A percentile compares a stretch with the other conserved stretches of the same genome.
Evolutionary conservation across 2,329 filamentous ascomycete species (phyloP).

Genomic region (Aspergillus floridensis): DNA sequence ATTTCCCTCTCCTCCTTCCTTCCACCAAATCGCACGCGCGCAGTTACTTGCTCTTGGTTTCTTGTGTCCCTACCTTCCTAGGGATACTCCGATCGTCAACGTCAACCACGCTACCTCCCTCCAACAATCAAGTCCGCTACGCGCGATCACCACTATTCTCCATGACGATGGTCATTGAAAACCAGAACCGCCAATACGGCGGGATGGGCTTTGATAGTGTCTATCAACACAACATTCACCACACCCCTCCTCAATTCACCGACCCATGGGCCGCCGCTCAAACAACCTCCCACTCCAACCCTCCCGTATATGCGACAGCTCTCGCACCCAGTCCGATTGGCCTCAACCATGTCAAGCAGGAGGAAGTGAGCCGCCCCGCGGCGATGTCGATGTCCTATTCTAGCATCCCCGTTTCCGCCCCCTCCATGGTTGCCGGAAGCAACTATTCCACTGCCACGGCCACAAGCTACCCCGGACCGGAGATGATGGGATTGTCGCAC

Average conservation of each 20-base stretch:
- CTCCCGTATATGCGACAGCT: conserved; percentile 58
- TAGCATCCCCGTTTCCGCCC: conserved; percentile 68
- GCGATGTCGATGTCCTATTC: conserved; percentile 69
- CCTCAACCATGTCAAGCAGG: conserved; percentile 59
- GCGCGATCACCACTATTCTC: conserved; percentile 35
- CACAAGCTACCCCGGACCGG: conserved; percentile 57
- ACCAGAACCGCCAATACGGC: conserved; percentile 77
- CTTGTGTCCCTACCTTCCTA: background rate
- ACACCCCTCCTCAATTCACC: conserved; percentile 69
- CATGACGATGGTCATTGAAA: conserved; percentile 96
- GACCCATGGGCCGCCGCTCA: conserved; percentile 76
- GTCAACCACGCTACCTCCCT: conserved; percentile 10
- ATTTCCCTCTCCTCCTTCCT: conserved; percentile 4
- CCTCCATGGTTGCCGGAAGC: conserved; percentile 68
- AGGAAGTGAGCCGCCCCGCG: conserved; percentile 55
- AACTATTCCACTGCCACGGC: conserved; percentile 60
- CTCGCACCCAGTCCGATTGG: conserved; percentile 58
- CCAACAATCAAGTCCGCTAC: background rate
- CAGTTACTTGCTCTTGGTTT: background rate
- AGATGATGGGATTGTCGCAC: conserved; percentile 69
- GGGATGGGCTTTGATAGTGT: conserved; percentile 78
- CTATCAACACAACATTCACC: conserved; percentile 63
- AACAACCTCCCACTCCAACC: conserved; percentile 59
- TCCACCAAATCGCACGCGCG: background rate
- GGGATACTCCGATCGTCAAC: conserved; percentile 2